Base-by-base conservation (phyloP, 352 stramenopile species). In the Phytophthora fragariae region DNA sequence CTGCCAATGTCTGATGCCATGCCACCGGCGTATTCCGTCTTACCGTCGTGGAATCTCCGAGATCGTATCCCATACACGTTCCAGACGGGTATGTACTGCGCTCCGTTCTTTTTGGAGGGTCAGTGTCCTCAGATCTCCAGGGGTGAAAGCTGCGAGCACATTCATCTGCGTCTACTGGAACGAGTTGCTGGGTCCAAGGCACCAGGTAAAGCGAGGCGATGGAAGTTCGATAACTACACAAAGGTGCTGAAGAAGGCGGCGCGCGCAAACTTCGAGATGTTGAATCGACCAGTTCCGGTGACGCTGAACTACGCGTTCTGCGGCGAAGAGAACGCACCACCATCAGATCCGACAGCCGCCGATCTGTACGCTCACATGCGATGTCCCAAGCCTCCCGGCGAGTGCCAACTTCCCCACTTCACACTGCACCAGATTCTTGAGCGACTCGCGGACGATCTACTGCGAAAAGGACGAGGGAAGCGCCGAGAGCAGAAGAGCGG, bases 1-100 rank as follows among this genome's bases (percentile, higher is more conserved):
- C 49, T 11, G 2, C n/a, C 47, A 1, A 73, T 35, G 3, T 33
- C 39, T 2, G 62, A 74, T 35, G 76, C 70, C 21, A 65, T 83
- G 21, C 8, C 35, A 14, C 46, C 19, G 46, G 27, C 15, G 5
- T 12, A 27, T 24, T 8, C 52, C 14, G 21, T 57, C 8, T 24
- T 57, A 37, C 52, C 52, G 12, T 33, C 65, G 15, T 94, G 87
- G 60, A 83, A 82, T 64, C 67, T 87, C 11, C 56, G 54, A 0
- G 58, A 85, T 29, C 79, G 81, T 10, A 83, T 85, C 21, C 84
- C 85, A 31, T 93, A 91, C 70, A 91, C 81, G 5, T 92, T 75
- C 41, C 77, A 76, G 15, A 90, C 83, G 1, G 82, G 79, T 14
- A 86, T 71, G 39, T 89, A 88, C 66, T 94, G 87, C 33, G 11